Conservation (phyloP, 805 yeast species). For the Barnettozyma sp. region DNA sequence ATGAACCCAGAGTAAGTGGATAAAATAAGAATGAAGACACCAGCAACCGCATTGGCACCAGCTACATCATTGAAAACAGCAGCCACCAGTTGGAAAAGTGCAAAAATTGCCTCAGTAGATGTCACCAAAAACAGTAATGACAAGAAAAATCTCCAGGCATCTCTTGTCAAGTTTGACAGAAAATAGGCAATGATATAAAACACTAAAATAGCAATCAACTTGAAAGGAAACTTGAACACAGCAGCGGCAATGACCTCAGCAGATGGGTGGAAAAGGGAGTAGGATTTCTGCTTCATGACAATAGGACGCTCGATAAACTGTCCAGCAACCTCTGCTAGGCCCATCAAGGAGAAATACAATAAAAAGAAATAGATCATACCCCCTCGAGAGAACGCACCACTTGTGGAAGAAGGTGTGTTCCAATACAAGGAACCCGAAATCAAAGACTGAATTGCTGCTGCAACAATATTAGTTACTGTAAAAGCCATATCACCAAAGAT, state of each 20-base stretch:
- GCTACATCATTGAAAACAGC: conserved; percentile 14
- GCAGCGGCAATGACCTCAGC: conserved; percentile 64
- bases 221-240: conserved; percentile 57
- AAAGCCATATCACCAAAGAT: conserved; percentile 54
- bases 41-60: conserved; percentile 52
- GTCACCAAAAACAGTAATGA: conserved; percentile 39
- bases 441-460: conserved; percentile 46
- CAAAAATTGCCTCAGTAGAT: conserved; percentile 40
- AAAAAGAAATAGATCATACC: conserved; percentile 56
- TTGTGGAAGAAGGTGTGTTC: conserved; percentile 41
- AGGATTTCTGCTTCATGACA: conserved; percentile 63
- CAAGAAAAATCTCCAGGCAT: conserved; percentile 50
- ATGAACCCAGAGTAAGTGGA: conserved; percentile 60
- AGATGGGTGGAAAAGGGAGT: conserved; percentile 67
- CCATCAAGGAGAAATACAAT: conserved; percentile 45
- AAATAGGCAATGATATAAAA: conserved; percentile 50
- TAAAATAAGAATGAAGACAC: conserved; percentile 43
- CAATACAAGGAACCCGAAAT: conserved; percentile 59
- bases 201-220: conserved; percentile 37
- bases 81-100: conserved; percentile 49
- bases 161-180: conserved; percentile 43
- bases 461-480: conserved; percentile 24
- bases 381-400: conserved; percentile 58
- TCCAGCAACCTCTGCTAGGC: conserved; percentile 39
- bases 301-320: conserved; percentile 50